Base-by-base conservation (phyloP, 805 yeast species). In the Saturnispora kantuleensis region DNA sequence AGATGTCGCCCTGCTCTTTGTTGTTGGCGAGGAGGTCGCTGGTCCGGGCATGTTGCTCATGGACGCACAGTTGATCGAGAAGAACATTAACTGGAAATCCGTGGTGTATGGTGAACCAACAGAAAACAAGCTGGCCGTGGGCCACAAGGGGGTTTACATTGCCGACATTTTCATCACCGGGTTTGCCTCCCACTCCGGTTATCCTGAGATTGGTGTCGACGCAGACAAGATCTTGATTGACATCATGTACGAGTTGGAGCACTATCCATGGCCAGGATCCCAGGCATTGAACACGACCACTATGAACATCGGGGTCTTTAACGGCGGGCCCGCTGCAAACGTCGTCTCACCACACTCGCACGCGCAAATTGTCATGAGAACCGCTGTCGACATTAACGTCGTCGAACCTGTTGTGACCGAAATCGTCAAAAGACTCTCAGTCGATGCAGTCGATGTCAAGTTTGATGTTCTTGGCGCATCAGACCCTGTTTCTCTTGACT, bases 81-180 rank as follows among this genome's bases (percentile, higher is more conserved):
- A 68, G 16, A 68, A 67, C 9, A 40, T 50, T 12, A 55, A 59
- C 8, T 81, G 84, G 84, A 74, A 74, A 10, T 52, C 74, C 9
- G 87, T 73, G 12, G 69, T 82, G 29, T 81, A 81, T 61, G 88
- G 88, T 10, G 89, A 81, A 57, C 89, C 89, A 10, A 81, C 89
- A 0, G 86, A 80, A 51, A 65, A 73, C 56, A 78, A 76, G 52
- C 64, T 81, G 16, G 85, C 83, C 11, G 73, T 73, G 5, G 88
- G 87, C 10, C 89, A 81, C 56, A 81, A 81, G 59, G 86, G 86
- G 12, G 62, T 68, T 32, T 72, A 65, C 37, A 52, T 63, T 42
- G 69, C 72, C 31, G 55, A 64, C 5, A 47, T 77, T 21, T 48
- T 57, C 13, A 75, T 71, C n/a, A 51, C 56, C n/a, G 87, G 86